Evolutionary conservation across 2,329 filamentous ascomycete species (phyloP), one percentile per base, ranked within the genome.

Genomic region (Alternaria ventricosa): DNA sequence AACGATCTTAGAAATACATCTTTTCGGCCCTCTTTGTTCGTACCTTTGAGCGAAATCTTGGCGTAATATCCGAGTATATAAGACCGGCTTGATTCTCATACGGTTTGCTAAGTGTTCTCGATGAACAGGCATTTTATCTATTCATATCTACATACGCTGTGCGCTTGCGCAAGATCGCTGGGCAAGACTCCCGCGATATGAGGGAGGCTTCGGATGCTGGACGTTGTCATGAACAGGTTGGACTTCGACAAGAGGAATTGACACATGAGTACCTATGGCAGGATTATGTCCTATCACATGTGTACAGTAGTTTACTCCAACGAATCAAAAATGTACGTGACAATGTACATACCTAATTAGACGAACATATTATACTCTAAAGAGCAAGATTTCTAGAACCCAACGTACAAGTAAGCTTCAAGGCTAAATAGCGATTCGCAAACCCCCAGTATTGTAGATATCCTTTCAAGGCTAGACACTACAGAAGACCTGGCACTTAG

Each of bases 171-270:
- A n/a, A 4, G 0, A 36, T 36, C 33, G 33, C 33, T 9, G 15
- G 2, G 33, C 6, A 0, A n/a, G 33, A n/a, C 33, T 36, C 15
- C 33, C 7, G 15, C 8, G 15, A 4, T n/a, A 0, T 5, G 7
- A 36, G n/a, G 2, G 33, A 5, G 13, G 9, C 7, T 36, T 36
- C 13, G 7, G 33, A 36, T 36, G n/a, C 33, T n/a, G 15, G 1
- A 36, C 15, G n/a, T 36, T 36, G 15, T 36, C 0, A 0, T n/a
- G n/a, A 10, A 4, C 1, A 36, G n/a, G 0, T n/a, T n/a, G 15
- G 13, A 2, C 15, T 36, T n/a, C 15, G 33, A 36, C 1, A n/a
- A 36, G 33, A 36, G 33, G 7, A 36, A n/a, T n/a, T 36, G 33
- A n/a, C 33, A 36, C 0, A n/a, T 9, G 33, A 5, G 7, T 8